These are phyloP conservation scores for Pleurotus sapidus DNA, from an alignment of 768 basidiomycete species.

Conservation along the genomic window DNA sequence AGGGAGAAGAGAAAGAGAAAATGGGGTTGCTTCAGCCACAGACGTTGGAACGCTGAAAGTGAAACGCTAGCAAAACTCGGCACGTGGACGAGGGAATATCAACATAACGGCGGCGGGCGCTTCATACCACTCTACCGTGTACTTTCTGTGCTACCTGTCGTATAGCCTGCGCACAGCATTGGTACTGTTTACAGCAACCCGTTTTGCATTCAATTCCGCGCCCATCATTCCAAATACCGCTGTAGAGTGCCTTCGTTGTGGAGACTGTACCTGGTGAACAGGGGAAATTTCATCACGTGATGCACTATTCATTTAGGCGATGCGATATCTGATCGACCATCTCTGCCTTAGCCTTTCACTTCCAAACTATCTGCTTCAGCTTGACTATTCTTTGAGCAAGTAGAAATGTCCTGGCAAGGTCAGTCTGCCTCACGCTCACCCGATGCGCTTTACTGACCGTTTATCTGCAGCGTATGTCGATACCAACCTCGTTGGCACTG, in stretches of 20 bases:
- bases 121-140: not conserved
- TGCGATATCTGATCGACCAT: constrained; percentile 9
- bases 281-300: not conserved
- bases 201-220: no score
- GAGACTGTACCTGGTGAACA: not conserved
- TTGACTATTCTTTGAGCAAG: not conserved
- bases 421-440: not conserved
- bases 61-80: not conserved
- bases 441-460: constrained; percentile 1
- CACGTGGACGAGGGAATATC: constrained; percentile 6
- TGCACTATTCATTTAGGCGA: not conserved
- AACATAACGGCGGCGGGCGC: not conserved
- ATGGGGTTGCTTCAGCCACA: constrained; percentile 5
- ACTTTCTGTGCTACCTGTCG: no score
- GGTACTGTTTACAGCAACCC: not conserved
- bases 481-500: constrained; percentile 69
- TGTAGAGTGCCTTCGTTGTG: no score
- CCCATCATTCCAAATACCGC: no score
- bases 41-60: constrained; percentile 1
- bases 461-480: constrained; percentile 73
- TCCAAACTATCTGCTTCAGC: not conserved
- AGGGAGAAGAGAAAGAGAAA: constrained; percentile 34
- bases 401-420: constrained; percentile 76
- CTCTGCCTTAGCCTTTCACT: constrained; percentile 1
- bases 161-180: not conserved